phyloP scores from a whole-genome alignment of 73 alveolate species.

The Blepharisma stoltei region DNA sequence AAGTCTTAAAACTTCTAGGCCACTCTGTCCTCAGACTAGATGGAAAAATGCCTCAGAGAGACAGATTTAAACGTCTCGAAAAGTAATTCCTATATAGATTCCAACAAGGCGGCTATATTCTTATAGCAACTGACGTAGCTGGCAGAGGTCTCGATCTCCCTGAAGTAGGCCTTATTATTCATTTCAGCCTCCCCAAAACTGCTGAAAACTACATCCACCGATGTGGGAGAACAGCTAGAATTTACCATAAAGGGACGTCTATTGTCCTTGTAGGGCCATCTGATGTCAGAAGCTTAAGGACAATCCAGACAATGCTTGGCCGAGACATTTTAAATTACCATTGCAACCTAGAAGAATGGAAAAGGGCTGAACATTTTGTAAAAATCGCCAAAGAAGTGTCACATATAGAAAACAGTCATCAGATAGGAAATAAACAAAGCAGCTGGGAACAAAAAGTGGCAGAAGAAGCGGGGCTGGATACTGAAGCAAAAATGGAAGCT shows the following conservation, averaged over 20 bases:
- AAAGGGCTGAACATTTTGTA: neutral
- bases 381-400: neutral
- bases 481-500: neutral
- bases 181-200: conserved; percentile 87
- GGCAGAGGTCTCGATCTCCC: conserved; percentile 98
- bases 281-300: neutral
- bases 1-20: conserved; percentile 64
- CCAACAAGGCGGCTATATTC: conserved; percentile 50
- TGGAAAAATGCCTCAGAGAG: conserved; percentile 86
- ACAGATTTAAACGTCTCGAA: conserved; percentile 72
- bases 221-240: conserved; percentile 98
- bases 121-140: conserved; percentile 97
- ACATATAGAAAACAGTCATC: neutral
- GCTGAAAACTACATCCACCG: conserved; percentile 95
- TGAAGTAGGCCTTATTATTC: conserved; percentile 86
- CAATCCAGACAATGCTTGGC: neutral
- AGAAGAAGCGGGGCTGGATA: neutral
- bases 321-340: neutral
- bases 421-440: neutral
- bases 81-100: conserved; percentile 5
- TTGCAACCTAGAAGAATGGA: neutral
- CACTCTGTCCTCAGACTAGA: conserved; percentile 68
- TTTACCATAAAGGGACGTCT: conserved; percentile 80
- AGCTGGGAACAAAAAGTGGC: neutral
- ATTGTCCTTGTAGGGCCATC: conserved; percentile 83